phyloP scores from a whole-genome alignment of 2,329 filamentous ascomycete species.

The Nigrograna mackinnonii region DNA sequence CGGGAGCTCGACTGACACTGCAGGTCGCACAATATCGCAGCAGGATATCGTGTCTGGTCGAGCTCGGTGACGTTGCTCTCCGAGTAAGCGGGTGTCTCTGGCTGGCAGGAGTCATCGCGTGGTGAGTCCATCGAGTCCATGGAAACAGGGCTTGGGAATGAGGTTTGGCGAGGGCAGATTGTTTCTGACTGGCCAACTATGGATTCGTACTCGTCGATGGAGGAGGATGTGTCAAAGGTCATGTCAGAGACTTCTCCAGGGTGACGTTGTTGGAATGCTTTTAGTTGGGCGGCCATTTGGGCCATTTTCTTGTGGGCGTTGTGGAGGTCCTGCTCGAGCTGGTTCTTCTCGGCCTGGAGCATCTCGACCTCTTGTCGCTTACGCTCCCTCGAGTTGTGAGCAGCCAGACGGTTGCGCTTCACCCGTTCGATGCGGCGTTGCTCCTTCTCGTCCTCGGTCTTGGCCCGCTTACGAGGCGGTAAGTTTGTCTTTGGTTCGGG shows the following conservation, averaged over 20 bases:
- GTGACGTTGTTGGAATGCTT: conserved; percentile 36
- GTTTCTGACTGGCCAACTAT: conserved; percentile 21
- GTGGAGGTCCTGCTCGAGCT: conserved; percentile 67
- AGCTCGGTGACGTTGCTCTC: conserved; percentile 60
- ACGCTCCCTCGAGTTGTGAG: conserved; percentile 93
- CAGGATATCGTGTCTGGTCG: conserved; percentile 99
- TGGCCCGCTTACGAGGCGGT: conserved; percentile 93
- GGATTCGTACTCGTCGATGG: conserved; percentile 23
- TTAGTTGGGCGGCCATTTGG: conserved; percentile 54
- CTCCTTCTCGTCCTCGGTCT: conserved; percentile 98
- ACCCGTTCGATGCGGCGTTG: conserved; percentile 97
- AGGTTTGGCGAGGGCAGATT: conserved; percentile 38
- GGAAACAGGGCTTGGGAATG: conserved; percentile 39
- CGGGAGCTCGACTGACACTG: conserved; percentile 86
- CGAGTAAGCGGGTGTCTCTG: conserved; percentile 43
- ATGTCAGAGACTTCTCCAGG: conserved; percentile 28
- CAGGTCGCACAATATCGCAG: conserved; percentile 99
- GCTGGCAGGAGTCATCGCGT: conserved; percentile 39
- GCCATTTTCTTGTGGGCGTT: conserved; percentile 55
- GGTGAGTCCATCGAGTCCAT: conserved; percentile 44
- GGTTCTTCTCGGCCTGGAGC: conserved; percentile 67
- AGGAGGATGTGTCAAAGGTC: conserved; percentile 22
- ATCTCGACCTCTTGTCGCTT: conserved; percentile 90
- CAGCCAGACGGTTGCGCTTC: conserved; percentile 91
- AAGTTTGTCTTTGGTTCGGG: conserved; percentile 96